phyloP scores from a whole-genome alignment of 2,329 filamentous ascomycete genomes.

The Didymella arachidicola region DNA sequence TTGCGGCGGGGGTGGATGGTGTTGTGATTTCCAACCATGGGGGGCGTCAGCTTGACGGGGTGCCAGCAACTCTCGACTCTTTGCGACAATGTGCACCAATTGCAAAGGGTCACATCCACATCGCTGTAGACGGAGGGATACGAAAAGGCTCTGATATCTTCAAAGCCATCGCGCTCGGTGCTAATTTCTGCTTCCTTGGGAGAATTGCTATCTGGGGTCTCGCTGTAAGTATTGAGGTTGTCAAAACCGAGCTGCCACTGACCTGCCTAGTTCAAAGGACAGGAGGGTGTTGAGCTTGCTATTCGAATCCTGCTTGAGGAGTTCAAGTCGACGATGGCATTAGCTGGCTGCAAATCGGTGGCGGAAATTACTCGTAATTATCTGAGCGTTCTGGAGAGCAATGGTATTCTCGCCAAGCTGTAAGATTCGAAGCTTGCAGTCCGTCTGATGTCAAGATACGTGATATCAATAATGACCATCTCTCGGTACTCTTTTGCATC shows the following conservation, averaged over 20 bases:
- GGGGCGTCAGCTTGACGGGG: constrained; percentile 65
- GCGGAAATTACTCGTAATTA: constrained; percentile 21
- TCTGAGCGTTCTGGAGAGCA: constrained; percentile 21
- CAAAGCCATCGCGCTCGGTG: constrained; percentile 63
- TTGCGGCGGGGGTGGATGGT: constrained; percentile 52
- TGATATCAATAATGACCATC: not conserved
- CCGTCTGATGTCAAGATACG: not conserved
- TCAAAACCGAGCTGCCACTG: constrained; percentile 1
- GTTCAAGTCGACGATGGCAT: constrained; percentile 40
- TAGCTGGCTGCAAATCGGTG: constrained; percentile 31
- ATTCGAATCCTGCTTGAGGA: constrained; percentile 52
- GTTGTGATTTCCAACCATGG: constrained; percentile 66
- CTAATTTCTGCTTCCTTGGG: constrained; percentile 60
- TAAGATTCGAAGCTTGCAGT: not conserved
- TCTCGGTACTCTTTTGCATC: not conserved
- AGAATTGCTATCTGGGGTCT: constrained; percentile 60
- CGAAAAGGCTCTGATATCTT: constrained; percentile 65
- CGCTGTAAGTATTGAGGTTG: constrained; percentile 41
- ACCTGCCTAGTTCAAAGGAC: constrained; percentile 44
- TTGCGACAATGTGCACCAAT: constrained; percentile 52
- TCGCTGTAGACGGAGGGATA: constrained; percentile 69
- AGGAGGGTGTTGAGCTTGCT: constrained; percentile 53
- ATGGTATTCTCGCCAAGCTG: constrained; percentile 22
- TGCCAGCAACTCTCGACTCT: constrained; percentile 61
- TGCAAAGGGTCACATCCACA: constrained; percentile 59